Evolutionary conservation across 768 basidiomycete species (phyloP).

Genomic region (Cyclocybe cylindracea): DNA sequence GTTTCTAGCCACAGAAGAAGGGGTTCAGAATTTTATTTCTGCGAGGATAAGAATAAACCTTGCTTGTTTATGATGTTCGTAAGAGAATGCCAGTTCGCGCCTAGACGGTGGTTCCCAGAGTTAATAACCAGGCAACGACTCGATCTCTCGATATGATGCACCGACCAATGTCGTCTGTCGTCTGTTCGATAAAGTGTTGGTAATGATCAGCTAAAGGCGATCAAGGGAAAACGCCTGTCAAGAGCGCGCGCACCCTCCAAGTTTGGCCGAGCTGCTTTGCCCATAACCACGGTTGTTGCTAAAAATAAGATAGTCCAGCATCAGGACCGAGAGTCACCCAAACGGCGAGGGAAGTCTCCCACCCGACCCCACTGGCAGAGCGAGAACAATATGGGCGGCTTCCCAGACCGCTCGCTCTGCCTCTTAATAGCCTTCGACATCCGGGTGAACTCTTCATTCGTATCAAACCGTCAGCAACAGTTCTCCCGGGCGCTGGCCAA

Average conservation of each 20-base stretch:
- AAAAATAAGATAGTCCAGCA: background rate
- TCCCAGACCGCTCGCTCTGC: conserved; percentile 47
- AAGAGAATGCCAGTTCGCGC: conserved; percentile 47
- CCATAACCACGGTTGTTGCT: conserved; percentile 70
- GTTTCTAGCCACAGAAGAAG: conserved; percentile 40
- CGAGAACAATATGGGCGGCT: conserved; percentile 57
- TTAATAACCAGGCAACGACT: background rate
- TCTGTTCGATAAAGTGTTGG: conserved; percentile 27
- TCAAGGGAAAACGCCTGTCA: background rate
- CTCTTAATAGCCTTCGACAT: conserved; percentile 61
- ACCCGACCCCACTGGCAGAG: conserved; percentile 73
- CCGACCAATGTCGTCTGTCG: conserved; percentile 51
- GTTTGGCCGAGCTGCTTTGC: conserved; percentile 59
- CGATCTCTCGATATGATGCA: background rate
- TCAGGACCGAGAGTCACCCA: conserved; percentile 1
- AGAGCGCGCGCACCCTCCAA: conserved; percentile 52
- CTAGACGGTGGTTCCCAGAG: conserved; percentile 18
- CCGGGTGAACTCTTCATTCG: conserved; percentile 49
- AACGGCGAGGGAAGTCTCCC: conserved; percentile 14
- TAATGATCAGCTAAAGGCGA: background rate
- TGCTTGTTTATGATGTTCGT: conserved; percentile 57
- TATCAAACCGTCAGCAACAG: background rate
- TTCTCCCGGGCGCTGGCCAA: too few species aligned
- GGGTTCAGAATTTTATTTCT: background rate
- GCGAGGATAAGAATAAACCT: background rate